Evolutionary conservation across 2,329 filamentous ascomycete genomes (phyloP).

Genomic region (Aspergillus quadricinctus): DNA sequence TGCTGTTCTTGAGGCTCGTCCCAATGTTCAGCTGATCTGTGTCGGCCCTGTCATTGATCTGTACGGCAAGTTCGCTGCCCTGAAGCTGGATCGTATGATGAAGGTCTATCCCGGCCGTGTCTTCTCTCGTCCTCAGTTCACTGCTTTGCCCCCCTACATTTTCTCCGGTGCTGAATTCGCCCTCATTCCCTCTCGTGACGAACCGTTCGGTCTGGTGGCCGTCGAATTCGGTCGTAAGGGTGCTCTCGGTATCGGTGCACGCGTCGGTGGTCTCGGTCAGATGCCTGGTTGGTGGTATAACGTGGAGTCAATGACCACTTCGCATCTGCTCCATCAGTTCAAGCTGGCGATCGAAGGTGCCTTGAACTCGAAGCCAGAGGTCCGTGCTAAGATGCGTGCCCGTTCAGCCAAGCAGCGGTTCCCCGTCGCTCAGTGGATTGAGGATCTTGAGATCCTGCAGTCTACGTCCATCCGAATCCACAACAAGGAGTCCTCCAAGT

Average conservation of each 20-base stretch:
- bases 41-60: slow-evolving; percentile 64
- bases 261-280: slow-evolving; percentile 64
- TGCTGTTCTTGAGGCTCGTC: slow-evolving; percentile 57
- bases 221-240: slow-evolving; percentile 67
- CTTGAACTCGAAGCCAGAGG: slow-evolving; percentile 53
- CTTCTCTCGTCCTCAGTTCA: slow-evolving; percentile 65
- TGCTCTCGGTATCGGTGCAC: slow-evolving; percentile 61
- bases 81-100: slow-evolving; percentile 63
- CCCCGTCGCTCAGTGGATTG: slow-evolving; percentile 63
- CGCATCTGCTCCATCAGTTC: slow-evolving; percentile 62
- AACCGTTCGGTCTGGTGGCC: slow-evolving; percentile 65
- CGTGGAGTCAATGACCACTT: slow-evolving; percentile 60
- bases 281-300: slow-evolving; percentile 72
- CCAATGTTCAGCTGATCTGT: slow-evolving; percentile 58
- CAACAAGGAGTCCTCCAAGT: slow-evolving; percentile 39
- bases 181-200: slow-evolving; percentile 64
- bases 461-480: slow-evolving; percentile 56
- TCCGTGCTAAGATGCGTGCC: slow-evolving; percentile 60
- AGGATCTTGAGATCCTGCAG: slow-evolving; percentile 61
- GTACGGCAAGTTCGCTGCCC: slow-evolving; percentile 63
- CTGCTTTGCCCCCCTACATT: slow-evolving; percentile 61
- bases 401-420: slow-evolving; percentile 63
- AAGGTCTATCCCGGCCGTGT: slow-evolving; percentile 61
- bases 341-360: slow-evolving; percentile 59
- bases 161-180: slow-evolving; percentile 66